phyloP scores from a whole-genome alignment of 2,329 filamentous ascomycete genomes.

The Lachnellula arida region DNA sequence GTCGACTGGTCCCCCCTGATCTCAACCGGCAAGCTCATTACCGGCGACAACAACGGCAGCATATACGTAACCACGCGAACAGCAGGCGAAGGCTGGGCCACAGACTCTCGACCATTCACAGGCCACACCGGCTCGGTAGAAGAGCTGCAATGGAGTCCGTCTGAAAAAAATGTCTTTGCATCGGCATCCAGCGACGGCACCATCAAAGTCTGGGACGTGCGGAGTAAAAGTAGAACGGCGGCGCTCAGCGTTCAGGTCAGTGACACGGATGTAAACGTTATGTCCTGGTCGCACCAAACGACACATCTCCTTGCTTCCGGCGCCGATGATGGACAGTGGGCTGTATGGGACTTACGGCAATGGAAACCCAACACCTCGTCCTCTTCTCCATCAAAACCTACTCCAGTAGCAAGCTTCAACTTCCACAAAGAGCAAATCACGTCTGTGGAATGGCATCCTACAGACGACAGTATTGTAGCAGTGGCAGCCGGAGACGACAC shows the following conservation, averaged over 20 bases:
- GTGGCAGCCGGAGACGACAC: constrained; percentile 92
- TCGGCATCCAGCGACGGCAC: constrained; percentile 93
- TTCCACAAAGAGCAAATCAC: constrained; percentile 98
- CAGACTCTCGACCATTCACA: constrained; percentile 75
- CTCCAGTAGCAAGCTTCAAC: constrained; percentile 85
- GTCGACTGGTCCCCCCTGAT: constrained; percentile 91
- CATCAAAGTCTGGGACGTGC: constrained; percentile 91
- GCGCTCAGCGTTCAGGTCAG: constrained; percentile 83
- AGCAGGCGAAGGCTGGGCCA: constrained; percentile 84
- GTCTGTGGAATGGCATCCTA: constrained; percentile 94
- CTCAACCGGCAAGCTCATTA: constrained; percentile 78
- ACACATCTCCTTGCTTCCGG: constrained; percentile 87
- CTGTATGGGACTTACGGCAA: constrained; percentile 90
- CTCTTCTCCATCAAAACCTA: constrained; percentile 50
- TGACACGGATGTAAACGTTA: constrained; percentile 85
- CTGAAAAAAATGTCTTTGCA: constrained; percentile 88
- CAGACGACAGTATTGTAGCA: constrained; percentile 90
- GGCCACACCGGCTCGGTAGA: constrained; percentile 85
- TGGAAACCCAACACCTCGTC: constrained; percentile 67
- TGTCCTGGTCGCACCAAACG: constrained; percentile 89
- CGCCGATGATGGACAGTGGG: constrained; percentile 90
- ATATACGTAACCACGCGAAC: constrained; percentile 86
- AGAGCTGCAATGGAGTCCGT: constrained; percentile 95
- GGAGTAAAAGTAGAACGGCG: constrained; percentile 84
- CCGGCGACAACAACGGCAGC: constrained; percentile 83